Evolutionary conservation across 2,329 filamentous ascomycete species (phyloP).

Genomic region (Cordyceps farinosa): DNA sequence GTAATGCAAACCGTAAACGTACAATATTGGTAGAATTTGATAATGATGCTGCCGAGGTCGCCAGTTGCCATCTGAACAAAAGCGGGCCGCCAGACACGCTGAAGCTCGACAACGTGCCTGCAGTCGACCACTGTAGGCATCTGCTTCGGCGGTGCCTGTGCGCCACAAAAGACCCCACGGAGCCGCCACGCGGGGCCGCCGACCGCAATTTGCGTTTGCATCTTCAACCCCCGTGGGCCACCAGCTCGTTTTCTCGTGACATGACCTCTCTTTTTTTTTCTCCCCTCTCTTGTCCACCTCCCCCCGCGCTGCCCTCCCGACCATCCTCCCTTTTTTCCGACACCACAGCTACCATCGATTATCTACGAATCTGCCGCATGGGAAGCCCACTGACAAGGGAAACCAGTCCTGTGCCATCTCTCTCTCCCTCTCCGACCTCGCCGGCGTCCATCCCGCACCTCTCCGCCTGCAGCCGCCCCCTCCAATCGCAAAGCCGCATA

Average conservation of each 20-base stretch:
- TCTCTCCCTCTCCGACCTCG: not conserved
- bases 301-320: not conserved
- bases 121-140: not conserved
- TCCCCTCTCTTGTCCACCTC: conserved; percentile 1
- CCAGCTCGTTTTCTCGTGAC: conserved; percentile 11
- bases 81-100: not conserved
- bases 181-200: conserved; percentile 16
- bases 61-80: conserved; percentile 3
- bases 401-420: not conserved
- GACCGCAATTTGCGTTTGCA: conserved; percentile 5
- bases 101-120: not conserved
- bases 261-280: not conserved
- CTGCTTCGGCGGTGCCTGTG: not conserved
- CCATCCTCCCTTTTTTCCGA: not conserved
- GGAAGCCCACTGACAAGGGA: not conserved
- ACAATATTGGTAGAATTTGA: no score
- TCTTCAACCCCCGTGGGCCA: not conserved
- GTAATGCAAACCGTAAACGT: no score
- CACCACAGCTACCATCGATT: not conserved
- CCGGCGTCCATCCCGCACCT: not conserved
- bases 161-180: conserved; percentile 13
- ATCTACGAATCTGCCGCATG: not conserved
- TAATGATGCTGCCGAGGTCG: conserved; percentile 1
- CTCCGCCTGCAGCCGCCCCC: not conserved
- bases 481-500: not conserved